phyloP scores from a whole-genome alignment of 129 eudicot genomes.

The Solidago caesia region DNA sequence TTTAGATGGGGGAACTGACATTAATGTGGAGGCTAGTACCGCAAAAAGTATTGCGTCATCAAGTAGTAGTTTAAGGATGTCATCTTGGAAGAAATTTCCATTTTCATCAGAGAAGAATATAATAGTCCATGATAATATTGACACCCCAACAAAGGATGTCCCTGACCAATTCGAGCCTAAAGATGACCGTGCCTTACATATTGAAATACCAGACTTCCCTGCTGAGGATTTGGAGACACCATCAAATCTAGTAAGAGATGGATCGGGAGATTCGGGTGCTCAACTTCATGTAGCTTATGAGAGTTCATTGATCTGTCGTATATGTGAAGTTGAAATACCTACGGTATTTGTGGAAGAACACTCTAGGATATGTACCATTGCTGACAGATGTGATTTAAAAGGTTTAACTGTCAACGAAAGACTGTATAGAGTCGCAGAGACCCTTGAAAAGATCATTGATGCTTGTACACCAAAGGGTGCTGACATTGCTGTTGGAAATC shows the following conservation, averaged over 20 bases:
- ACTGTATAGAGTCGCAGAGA: constrained; percentile 82
- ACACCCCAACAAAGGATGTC: constrained; percentile 45
- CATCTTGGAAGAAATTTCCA: constrained; percentile 87
- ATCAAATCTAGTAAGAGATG: constrained; percentile 35
- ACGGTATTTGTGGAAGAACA: constrained; percentile 85
- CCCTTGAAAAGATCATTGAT: constrained; percentile 82
- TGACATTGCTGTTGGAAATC: constrained; percentile 52
- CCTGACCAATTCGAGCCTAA: constrained; percentile 39
- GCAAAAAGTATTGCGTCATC: constrained; percentile 68
- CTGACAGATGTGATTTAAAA: constrained; percentile 96
- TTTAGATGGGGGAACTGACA: constrained; percentile 33
- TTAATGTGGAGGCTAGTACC: constrained; percentile 57
- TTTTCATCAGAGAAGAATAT: constrained; percentile 55
- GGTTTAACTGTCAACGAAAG: constrained; percentile 86
- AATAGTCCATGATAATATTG: constrained; percentile 46
- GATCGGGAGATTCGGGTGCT: constrained; percentile 54
- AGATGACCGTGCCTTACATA: constrained; percentile 40
- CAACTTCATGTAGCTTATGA: constrained; percentile 57
- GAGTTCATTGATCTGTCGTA: constrained; percentile 83
- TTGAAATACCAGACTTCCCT: constrained; percentile 44
- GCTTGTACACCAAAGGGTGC: constrained; percentile 69
- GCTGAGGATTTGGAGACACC: constrained; percentile 50
- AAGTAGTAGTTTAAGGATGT: constrained; percentile 55
- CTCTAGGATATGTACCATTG: constrained; percentile 92
- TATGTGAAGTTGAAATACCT: constrained; percentile 99